A percentile compares a stretch with the other conserved stretches of the same genome.
Evolutionary conservation across 495 filamentous ascomycete genomes (phyloP).

Genomic region (Hypoxylon lienhwacheense): DNA sequence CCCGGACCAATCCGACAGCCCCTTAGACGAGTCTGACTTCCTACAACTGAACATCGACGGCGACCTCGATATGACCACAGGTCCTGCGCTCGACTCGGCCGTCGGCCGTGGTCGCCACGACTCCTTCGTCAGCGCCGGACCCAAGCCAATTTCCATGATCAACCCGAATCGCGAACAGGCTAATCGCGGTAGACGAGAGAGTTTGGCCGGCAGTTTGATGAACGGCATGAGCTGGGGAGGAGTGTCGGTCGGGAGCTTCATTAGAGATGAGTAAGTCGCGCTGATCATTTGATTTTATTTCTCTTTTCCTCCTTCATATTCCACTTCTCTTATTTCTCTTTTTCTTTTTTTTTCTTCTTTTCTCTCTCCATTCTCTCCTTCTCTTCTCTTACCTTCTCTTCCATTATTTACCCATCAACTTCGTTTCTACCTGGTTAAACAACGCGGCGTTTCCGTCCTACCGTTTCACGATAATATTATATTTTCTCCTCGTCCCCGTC

Average conservation of each 20-base stretch:
- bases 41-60: slow-evolving; percentile 32
- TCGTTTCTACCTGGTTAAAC: slow-evolving; percentile 21
- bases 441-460: slow-evolving; percentile 26
- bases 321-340: slow-evolving; percentile 4
- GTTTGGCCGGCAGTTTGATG: slow-evolving; percentile 81
- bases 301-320: neutral
- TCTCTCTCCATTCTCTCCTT: neutral
- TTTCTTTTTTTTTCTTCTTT: slow-evolving; percentile 7
- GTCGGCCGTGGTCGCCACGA: slow-evolving; percentile 63
- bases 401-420: slow-evolving; percentile 10
- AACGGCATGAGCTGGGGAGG: slow-evolving; percentile 98
- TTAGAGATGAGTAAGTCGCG: slow-evolving; percentile 90
- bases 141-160: slow-evolving; percentile 83
- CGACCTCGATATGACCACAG: slow-evolving; percentile 60
- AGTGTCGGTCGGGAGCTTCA: slow-evolving; percentile 92
- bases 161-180: slow-evolving; percentile 71
- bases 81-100: slow-evolving; percentile 58
- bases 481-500: slow-evolving; percentile 15
- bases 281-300: neutral
- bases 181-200: slow-evolving; percentile 72
- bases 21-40: slow-evolving; percentile 25
- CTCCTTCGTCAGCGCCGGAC: slow-evolving; percentile 76
- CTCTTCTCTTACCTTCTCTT: slow-evolving; percentile 5
- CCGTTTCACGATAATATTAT: slow-evolving; percentile 33
- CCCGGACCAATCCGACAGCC: slow-evolving; percentile 8